These are phyloP conservation scores for Paraglomus occultum DNA, from an alignment of 192 early-diverging fungal species.

Conservation along the genomic window DNA sequence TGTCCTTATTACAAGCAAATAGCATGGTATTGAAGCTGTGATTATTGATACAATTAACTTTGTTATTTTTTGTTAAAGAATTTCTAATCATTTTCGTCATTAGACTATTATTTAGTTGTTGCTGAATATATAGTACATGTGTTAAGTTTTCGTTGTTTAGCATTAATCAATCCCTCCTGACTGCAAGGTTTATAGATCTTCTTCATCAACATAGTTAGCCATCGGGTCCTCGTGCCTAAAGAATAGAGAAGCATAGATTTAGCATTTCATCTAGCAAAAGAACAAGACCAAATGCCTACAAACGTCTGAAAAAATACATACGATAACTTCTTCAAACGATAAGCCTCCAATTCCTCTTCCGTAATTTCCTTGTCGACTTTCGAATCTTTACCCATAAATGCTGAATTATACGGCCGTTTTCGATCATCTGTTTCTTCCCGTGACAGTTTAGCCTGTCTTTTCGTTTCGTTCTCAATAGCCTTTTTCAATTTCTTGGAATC, in stretches of 20 bases:
- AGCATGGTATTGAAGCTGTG: no score
- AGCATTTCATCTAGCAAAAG: not conserved
- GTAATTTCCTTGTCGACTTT: conserved; percentile 41
- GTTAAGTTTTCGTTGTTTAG: no score
- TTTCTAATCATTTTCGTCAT: no score
- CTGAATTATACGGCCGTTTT: conserved; percentile 30
- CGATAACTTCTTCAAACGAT: conserved; percentile 44
- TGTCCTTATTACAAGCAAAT: no score
- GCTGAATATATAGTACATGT: no score
- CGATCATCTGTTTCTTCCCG: conserved; percentile 21
- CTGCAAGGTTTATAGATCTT: conserved; percentile 24
- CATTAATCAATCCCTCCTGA: no score
- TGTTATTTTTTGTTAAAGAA: no score
- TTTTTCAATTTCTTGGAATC: conserved; percentile 52
- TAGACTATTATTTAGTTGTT: no score
- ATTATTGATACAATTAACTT: no score
- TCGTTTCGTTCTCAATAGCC: conserved; percentile 50
- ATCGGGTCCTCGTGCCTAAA: conserved; percentile 59
- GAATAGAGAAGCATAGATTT: not conserved
- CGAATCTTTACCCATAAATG: conserved; percentile 7
- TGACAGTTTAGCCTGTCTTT: conserved; percentile 19
- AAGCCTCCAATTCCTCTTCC: conserved; percentile 70
- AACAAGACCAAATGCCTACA: not conserved
- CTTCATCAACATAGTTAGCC: conserved; percentile 47
- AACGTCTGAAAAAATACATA: conserved; percentile 1